A percentile compares a stretch with the other conserved stretches of the same genome.
These are phyloP conservation scores for Clitoria ternatea DNA, from an alignment of 306 rosid genomes.

Conservation along the genomic window DNA sequence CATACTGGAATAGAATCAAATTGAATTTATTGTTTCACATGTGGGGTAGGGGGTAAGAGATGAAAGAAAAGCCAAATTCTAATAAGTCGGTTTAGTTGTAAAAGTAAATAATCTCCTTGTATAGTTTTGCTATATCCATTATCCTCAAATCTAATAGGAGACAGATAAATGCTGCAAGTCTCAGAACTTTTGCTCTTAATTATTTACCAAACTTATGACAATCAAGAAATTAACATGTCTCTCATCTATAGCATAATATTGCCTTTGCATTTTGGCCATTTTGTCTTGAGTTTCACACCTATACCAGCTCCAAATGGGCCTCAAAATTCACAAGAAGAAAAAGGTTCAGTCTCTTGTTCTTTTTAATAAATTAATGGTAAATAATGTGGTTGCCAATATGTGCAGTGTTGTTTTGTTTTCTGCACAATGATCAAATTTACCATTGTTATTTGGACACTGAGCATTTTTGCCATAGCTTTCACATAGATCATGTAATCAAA, in stretches of 20 bases:
- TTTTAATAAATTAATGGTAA: neutral
- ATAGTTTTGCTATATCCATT: too few species aligned
- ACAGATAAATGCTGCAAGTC: neutral
- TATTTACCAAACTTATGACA: neutral
- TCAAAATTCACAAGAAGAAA: neutral
- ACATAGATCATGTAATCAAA: neutral
- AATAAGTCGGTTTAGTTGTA: neutral
- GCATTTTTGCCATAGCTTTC: neutral
- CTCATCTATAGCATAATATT: neutral
- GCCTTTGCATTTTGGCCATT: neutral
- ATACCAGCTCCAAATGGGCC: neutral
- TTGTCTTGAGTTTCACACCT: neutral
- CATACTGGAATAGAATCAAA: neutral
- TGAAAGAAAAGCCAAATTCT: neutral
- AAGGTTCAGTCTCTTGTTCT: neutral
- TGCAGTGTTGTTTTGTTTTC: conserved; percentile 1
- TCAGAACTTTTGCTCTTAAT: neutral
- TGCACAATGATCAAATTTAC: neutral
- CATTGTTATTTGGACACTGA: neutral
- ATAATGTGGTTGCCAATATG: neutral
- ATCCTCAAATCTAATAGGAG: neutral
- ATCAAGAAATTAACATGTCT: neutral
- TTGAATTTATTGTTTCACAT: neutral
- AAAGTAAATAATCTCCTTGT: neutral
- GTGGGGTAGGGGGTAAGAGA: neutral